A percentile compares a stretch with the other conserved stretches of the same genome.
Conservation (phyloP, 192 early-diverging fungal species). For the Podila horticola region DNA sequence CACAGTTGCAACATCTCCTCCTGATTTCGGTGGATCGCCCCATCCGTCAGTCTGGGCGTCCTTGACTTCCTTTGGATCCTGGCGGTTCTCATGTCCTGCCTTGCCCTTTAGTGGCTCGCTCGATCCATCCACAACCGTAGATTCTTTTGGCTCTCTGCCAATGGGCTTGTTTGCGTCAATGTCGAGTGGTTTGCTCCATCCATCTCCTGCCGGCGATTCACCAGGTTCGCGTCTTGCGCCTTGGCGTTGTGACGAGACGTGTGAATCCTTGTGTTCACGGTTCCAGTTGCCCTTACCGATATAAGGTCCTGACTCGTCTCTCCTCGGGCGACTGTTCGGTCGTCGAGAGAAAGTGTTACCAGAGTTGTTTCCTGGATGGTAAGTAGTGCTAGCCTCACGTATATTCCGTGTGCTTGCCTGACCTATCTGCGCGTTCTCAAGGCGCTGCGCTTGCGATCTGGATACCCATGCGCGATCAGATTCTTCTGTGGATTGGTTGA, state of each 20-base stretch:
- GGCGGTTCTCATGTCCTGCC: background rate
- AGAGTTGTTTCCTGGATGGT: background rate
- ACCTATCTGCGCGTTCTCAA: background rate
- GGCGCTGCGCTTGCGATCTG: slow-evolving; percentile 3
- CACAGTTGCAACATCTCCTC: background rate
- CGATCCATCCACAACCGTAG: background rate
- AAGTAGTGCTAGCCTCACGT: background rate
- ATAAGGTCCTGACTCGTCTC: background rate
- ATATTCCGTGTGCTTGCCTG: no score
- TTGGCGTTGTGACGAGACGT: background rate
- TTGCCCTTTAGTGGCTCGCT: background rate
- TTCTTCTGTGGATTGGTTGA: background rate
- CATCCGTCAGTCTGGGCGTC: background rate
- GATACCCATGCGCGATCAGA: background rate
- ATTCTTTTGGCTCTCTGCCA: background rate
- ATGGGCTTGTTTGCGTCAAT: no score
- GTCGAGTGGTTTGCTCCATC: slow-evolving; percentile 7
- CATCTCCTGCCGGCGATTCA: background rate
- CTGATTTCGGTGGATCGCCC: slow-evolving; percentile 1
- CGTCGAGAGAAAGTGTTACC: background rate
- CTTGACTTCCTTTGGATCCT: background rate
- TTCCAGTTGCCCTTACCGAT: background rate
- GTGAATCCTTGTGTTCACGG: slow-evolving; percentile 1
- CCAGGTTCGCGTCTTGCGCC: background rate
- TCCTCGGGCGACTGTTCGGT: background rate